phyloP scores from a whole-genome alignment of 2,329 filamentous ascomycete genomes.

The Chrysosphaeria jannelii region DNA sequence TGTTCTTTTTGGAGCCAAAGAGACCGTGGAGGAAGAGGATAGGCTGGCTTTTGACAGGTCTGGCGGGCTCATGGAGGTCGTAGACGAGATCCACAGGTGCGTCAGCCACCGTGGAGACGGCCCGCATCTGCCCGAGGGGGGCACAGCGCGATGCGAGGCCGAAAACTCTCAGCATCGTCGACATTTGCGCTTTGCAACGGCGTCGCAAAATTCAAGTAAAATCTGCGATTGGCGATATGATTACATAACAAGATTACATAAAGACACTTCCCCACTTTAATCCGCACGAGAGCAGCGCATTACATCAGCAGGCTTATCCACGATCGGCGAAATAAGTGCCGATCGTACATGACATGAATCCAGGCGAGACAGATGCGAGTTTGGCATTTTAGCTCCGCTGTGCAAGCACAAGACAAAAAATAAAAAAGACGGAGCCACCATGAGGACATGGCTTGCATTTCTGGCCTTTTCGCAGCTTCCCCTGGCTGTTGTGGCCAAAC shows the following conservation, averaged over 20 bases:
- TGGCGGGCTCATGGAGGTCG: constrained; percentile 31
- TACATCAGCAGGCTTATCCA: constrained; percentile 1
- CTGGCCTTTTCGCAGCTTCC: constrained; percentile 1
- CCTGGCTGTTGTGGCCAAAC: too few species aligned
- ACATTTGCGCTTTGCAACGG: too few species aligned
- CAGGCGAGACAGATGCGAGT: constrained; percentile 1
- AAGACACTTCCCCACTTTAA: background rate
- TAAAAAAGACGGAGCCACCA: background rate
- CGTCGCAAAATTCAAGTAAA: background rate
- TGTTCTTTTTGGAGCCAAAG: constrained; percentile 89
- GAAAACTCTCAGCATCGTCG: too few species aligned
- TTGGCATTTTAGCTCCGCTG: too few species aligned
- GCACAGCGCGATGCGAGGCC: too few species aligned
- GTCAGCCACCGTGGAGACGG: too few species aligned
- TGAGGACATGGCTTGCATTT: constrained; percentile 1
- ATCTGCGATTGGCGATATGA: too few species aligned
- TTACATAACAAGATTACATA: too few species aligned
- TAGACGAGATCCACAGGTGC: constrained; percentile 19
- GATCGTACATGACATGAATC: background rate
- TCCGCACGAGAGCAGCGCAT: background rate
- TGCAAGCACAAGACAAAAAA: background rate
- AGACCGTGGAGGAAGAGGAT: constrained; percentile 79
- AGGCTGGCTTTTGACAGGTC: constrained; percentile 18
- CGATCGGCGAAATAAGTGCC: constrained; percentile 1
- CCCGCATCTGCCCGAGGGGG: too few species aligned